These are phyloP conservation scores for Grigorovia jiainica DNA, from an alignment of 805 yeast species.

Conservation along the genomic window DNA sequence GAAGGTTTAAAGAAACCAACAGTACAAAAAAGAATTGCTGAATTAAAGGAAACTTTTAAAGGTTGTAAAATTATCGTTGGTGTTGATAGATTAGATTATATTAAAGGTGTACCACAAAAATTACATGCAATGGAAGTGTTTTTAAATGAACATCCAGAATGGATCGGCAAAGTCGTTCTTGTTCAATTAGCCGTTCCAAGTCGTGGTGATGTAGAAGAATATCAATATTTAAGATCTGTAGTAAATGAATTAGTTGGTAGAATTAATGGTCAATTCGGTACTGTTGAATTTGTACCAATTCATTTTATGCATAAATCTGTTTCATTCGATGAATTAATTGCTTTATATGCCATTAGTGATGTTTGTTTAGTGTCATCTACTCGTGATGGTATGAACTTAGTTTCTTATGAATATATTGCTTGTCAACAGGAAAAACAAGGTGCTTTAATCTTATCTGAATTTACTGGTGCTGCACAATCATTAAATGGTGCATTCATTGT, in stretches of 20 bases:
- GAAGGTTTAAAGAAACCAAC: slow-evolving; percentile 58
- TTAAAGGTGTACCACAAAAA: slow-evolving; percentile 97
- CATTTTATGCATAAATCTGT: slow-evolving; percentile 92
- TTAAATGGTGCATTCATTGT: slow-evolving; percentile 88
- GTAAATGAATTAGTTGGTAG: slow-evolving; percentile 96
- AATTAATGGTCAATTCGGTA: slow-evolving; percentile 92
- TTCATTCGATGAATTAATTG: slow-evolving; percentile 82
- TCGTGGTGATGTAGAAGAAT: slow-evolving; percentile 96
- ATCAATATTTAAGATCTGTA: slow-evolving; percentile 83
- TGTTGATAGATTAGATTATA: slow-evolving; percentile 91
- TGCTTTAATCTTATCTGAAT: slow-evolving; percentile 79
- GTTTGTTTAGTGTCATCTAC: slow-evolving; percentile 90
- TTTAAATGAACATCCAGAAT: slow-evolving; percentile 86
- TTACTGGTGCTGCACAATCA: slow-evolving; percentile 99
- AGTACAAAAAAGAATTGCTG: slow-evolving; percentile 58
- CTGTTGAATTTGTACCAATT: slow-evolving; percentile 94
- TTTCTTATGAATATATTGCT: slow-evolving; percentile 92
- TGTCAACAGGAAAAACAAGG: slow-evolving; percentile 86
- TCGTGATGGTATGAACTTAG: slow-evolving; percentile 97
- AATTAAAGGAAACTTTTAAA: slow-evolving; percentile 55
- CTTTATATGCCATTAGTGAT: slow-evolving; percentile 77
- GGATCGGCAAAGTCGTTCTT: slow-evolving; percentile 93
- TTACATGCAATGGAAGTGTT: slow-evolving; percentile 93
- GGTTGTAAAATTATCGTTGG: slow-evolving; percentile 88
- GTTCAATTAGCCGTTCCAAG: slow-evolving; percentile 98